These are phyloP conservation scores for Wickerhamomyces silvicola DNA, from an alignment of 805 yeast genomes.

Conservation along the genomic window DNA sequence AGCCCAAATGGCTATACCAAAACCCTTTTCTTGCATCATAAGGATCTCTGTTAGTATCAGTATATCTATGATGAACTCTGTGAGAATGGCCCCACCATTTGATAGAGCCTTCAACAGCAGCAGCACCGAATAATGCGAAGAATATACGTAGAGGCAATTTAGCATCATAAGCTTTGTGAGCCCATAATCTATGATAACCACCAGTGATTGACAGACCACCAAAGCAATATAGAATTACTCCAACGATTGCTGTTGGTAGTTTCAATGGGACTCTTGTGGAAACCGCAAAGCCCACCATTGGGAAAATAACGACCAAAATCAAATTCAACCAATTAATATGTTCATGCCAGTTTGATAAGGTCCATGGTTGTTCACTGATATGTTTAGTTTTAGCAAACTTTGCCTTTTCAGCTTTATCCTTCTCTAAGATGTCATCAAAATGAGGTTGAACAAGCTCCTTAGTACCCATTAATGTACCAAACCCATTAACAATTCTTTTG, in stretches of 20 bases:
- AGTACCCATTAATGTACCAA: constrained; percentile 78
- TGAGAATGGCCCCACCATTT: constrained; percentile 89
- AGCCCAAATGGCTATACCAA: constrained; percentile 81
- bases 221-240: constrained; percentile 45
- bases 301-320: constrained; percentile 55
- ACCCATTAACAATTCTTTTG: constrained; percentile 72
- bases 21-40: constrained; percentile 80
- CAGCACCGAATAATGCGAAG: constrained; percentile 75
- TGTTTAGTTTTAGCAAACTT: constrained; percentile 40
- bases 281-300: constrained; percentile 43
- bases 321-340: constrained; percentile 78
- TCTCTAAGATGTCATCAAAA: constrained; percentile 46
- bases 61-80: constrained; percentile 81
- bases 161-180: constrained; percentile 70
- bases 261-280: constrained; percentile 43
- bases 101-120: constrained; percentile 78
- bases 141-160: constrained; percentile 53
- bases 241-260: constrained; percentile 15
- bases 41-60: constrained; percentile 79
- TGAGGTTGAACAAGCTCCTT: constrained; percentile 63
- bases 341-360: constrained; percentile 59
- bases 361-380: constrained; percentile 77
- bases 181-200: constrained; percentile 76
- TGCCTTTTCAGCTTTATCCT: constrained; percentile 35
- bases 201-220: constrained; percentile 78